Percentiles rank a stretch among this genome's conserved stretches.
Conservation (phyloP, 2,329 filamentous ascomycete species). For the Hypoxylon sp. region DNA sequence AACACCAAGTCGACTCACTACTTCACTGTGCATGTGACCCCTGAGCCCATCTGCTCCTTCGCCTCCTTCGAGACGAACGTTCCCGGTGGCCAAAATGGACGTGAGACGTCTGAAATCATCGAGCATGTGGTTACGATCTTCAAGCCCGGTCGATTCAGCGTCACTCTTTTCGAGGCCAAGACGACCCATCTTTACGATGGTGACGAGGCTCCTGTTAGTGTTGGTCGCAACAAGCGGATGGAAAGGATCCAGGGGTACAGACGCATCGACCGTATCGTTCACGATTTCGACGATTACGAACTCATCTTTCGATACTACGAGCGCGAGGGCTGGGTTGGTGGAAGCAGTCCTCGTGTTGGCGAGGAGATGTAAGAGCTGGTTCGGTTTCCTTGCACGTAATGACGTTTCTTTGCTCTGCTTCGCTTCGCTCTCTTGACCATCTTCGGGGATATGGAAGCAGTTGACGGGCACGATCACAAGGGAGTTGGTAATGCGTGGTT, state of each 20-base stretch:
- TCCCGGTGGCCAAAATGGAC: constrained; percentile 84
- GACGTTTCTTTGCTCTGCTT: constrained; percentile 2
- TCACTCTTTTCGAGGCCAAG: constrained; percentile 96
- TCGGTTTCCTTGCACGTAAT: neutral
- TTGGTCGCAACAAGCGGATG: constrained; percentile 61
- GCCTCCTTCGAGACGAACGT: constrained; percentile 99
- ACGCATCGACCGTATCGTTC: constrained; percentile 91
- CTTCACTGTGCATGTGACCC: constrained; percentile 98
- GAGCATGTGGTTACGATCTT: constrained; percentile 96
- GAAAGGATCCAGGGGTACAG: constrained; percentile 87
- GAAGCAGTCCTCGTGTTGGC: constrained; percentile 61
- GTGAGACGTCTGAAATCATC: constrained; percentile 88
- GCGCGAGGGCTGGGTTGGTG: constrained; percentile 76
- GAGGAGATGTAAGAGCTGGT: constrained; percentile 51
- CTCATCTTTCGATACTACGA: constrained; percentile 97
- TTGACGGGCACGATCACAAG: constrained; percentile 9
- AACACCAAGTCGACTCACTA: constrained; percentile 75
- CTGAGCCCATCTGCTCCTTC: constrained; percentile 95
- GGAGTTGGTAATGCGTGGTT: neutral
- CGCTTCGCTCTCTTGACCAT: neutral
- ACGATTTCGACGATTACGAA: constrained; percentile 97
- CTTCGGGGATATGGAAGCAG: constrained; percentile 1
- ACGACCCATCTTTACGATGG: constrained; percentile 52
- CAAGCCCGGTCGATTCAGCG: constrained; percentile 95
- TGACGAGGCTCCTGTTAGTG: constrained; percentile 48